These are phyloP conservation scores for Rhododendron mucronatum DNA, from an alignment of 148 eudicot genomes.

Conservation along the genomic window DNA sequence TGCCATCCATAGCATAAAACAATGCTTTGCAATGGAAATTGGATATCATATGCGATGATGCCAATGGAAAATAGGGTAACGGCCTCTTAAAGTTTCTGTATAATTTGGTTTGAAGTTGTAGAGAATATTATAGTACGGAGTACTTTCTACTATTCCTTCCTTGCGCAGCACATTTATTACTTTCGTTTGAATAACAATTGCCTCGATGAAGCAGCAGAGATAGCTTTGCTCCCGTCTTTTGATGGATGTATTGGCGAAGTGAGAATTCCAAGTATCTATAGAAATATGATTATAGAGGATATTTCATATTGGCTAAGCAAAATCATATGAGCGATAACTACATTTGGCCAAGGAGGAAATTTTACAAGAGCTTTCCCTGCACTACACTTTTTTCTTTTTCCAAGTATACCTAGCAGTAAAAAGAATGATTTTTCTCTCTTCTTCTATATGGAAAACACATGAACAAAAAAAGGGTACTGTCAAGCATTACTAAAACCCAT, in stretches of 20 bases:
- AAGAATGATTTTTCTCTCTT: background rate
- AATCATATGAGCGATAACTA: background rate
- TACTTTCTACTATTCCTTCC: background rate
- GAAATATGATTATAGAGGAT: background rate
- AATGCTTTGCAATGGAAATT: background rate
- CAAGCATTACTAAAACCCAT: conserved; percentile 30
- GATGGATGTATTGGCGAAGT: conserved; percentile 51
- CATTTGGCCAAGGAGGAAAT: background rate
- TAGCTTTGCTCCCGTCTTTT: conserved; percentile 65
- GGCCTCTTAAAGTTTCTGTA: background rate
- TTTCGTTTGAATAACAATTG: conserved; percentile 49
- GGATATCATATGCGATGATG: background rate
- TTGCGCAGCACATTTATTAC: conserved; percentile 16
- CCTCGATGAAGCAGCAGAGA: conserved; percentile 86
- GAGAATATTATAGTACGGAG: background rate
- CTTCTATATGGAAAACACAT: background rate
- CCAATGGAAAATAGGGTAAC: background rate
- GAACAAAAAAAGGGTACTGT: background rate
- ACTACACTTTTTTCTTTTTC: background rate
- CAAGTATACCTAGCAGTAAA: background rate
- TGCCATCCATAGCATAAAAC: background rate
- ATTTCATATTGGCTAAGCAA: background rate
- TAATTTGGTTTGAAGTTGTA: background rate
- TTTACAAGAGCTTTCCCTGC: conserved; percentile 2
- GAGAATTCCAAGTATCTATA: conserved; percentile 50